phyloP scores from a whole-genome alignment of 148 eudicot species.

The Diospyros lotus region DNA sequence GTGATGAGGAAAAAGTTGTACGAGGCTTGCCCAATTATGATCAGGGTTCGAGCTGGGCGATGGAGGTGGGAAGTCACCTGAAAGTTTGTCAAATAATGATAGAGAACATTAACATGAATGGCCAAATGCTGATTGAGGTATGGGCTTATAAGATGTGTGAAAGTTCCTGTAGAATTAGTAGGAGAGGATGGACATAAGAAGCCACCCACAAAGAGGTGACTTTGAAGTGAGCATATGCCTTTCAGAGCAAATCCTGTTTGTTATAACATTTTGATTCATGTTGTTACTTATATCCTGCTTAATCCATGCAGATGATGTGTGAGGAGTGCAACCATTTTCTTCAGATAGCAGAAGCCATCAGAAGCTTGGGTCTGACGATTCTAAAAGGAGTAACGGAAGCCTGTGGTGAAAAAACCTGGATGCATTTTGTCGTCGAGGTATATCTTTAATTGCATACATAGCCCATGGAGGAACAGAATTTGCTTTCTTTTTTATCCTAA shows the following conservation, averaged over 20 bases:
- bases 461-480: neutral
- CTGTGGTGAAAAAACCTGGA: conserved; percentile 68
- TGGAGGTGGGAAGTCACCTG: conserved; percentile 80
- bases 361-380: conserved; percentile 67
- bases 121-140: conserved; percentile 85
- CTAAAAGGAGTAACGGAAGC: conserved; percentile 70
- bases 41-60: conserved; percentile 96
- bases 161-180: neutral
- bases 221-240: too few relatives aligned
- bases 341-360: conserved; percentile 68
- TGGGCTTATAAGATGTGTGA: neutral
- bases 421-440: conserved; percentile 91
- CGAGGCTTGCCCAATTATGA: conserved; percentile 43
- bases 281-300: too few relatives aligned
- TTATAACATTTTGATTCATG: too few relatives aligned
- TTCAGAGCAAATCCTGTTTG: too few relatives aligned
- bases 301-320: conserved; percentile 20
- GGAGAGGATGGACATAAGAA: too few relatives aligned
- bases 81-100: conserved; percentile 72
- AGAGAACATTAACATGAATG: conserved; percentile 66
- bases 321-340: conserved; percentile 65
- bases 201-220: too few relatives aligned
- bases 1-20: conserved; percentile 43
- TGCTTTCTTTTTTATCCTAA: neutral
- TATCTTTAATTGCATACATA: conserved; percentile 3